A percentile compares a stretch with the other conserved stretches of the same genome.
phyloP scores from a whole-genome alignment of 768 basidiomycete species.

The Infundibulicybe gibba region DNA sequence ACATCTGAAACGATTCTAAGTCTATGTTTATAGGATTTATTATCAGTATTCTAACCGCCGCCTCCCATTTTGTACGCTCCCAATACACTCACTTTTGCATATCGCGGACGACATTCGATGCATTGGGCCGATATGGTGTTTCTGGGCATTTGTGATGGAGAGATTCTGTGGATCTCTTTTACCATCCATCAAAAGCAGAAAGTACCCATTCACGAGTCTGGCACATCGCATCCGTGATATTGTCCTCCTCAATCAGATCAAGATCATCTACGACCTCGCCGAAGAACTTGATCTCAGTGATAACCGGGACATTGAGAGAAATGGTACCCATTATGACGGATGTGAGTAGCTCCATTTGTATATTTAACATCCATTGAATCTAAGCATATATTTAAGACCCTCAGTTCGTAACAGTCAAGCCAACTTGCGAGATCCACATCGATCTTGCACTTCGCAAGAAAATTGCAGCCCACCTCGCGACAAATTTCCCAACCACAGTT shows the following conservation, averaged over 20 bases:
- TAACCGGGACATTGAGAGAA: not conserved
- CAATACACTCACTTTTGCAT: slow-evolving; percentile 32
- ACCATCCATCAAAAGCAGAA: slow-evolving; percentile 20
- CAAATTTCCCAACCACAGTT: no score
- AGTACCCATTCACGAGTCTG: slow-evolving; percentile 14
- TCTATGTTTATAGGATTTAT: slow-evolving; percentile 1
- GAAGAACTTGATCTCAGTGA: slow-evolving; percentile 3
- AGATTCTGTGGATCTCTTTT: slow-evolving; percentile 25
- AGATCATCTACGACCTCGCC: slow-evolving; percentile 6
- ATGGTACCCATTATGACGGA: not conserved
- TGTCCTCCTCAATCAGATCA: slow-evolving; percentile 14
- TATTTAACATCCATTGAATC: not conserved
- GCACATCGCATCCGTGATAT: slow-evolving; percentile 7
- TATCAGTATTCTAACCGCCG: not conserved
- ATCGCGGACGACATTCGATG: slow-evolving; percentile 26
- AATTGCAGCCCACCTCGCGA: no score
- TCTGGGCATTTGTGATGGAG: slow-evolving; percentile 38
- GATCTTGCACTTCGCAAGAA: no score
- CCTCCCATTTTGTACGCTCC: slow-evolving; percentile 6
- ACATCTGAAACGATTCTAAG: no score
- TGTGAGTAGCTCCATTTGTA: slow-evolving; percentile 9
- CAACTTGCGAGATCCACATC: not conserved
- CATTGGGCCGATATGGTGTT: slow-evolving; percentile 31
- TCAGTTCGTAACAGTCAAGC: not conserved
- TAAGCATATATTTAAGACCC: not conserved